Percentiles rank a stretch among this genome's conserved stretches.
phyloP scores from a whole-genome alignment of 2,329 filamentous ascomycete species.

The Chalaropsis ovoidea region DNA sequence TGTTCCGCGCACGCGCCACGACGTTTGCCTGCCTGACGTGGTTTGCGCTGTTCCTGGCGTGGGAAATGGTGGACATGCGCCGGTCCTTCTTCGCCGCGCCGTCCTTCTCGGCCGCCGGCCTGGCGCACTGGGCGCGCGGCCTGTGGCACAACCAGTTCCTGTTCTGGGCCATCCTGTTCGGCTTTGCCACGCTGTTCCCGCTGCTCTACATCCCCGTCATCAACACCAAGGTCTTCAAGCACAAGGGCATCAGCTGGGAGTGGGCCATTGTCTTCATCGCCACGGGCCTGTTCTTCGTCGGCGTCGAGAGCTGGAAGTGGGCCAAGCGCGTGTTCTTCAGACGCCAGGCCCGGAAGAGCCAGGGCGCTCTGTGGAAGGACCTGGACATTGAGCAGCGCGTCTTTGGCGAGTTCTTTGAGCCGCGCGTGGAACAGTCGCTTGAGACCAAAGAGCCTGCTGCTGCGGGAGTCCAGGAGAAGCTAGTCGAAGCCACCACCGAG shows the following conservation, averaged over 20 bases:
- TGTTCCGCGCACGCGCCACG: slow-evolving; percentile 62
- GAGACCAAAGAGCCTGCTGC: slow-evolving; percentile 1
- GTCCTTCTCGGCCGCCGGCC: slow-evolving; percentile 40
- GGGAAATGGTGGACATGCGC: slow-evolving; percentile 66
- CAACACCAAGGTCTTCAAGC: slow-evolving; percentile 50
- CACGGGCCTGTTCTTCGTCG: slow-evolving; percentile 46
- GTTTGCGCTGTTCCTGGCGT: slow-evolving; percentile 66
- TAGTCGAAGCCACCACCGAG: no score
- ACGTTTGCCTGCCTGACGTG: slow-evolving; percentile 66
- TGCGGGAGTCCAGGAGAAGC: no score
- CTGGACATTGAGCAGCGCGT: slow-evolving; percentile 35
- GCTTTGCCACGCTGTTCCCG: slow-evolving; percentile 42
- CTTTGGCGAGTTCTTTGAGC: slow-evolving; percentile 34
- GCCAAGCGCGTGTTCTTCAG: slow-evolving; percentile 41
- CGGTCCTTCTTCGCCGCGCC: slow-evolving; percentile 60
- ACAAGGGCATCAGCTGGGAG: slow-evolving; percentile 51
- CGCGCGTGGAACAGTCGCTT: background rate
- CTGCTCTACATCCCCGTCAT: slow-evolving; percentile 50
- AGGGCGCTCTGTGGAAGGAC: slow-evolving; percentile 33
- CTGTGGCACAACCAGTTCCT: slow-evolving; percentile 65
- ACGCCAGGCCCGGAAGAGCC: slow-evolving; percentile 27
- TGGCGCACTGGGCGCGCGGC: slow-evolving; percentile 52
- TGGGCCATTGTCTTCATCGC: slow-evolving; percentile 51
- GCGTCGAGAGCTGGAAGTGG: slow-evolving; percentile 51
- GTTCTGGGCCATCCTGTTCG: slow-evolving; percentile 51